A percentile compares a stretch with the other conserved stretches of the same genome.
Evolutionary conservation across 129 eudicot genomes (phyloP).

Genomic region (Flaveria brownii): DNA sequence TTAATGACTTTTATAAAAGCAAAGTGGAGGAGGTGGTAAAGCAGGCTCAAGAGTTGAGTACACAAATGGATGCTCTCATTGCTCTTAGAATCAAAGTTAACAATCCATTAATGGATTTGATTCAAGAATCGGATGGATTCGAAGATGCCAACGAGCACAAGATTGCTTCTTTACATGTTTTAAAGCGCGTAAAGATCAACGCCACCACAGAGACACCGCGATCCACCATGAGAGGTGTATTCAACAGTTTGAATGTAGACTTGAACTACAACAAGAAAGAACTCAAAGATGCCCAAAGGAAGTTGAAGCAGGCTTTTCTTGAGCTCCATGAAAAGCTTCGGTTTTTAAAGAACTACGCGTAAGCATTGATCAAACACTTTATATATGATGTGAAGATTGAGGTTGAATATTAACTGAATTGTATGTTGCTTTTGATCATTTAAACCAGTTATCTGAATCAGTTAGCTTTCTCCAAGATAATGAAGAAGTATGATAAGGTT

Average conservation of each 20-base stretch:
- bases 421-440: conserved; percentile 13
- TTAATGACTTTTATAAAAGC: conserved; percentile 40
- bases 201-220: conserved; percentile 53
- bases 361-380: conserved; percentile 6
- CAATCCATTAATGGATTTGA: conserved; percentile 35
- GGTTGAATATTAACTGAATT: not conserved
- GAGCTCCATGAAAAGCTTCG: conserved; percentile 63
- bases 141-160: conserved; percentile 13
- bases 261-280: conserved; percentile 46
- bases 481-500: conserved; percentile 75
- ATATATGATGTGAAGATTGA: not conserved
- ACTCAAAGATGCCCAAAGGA: conserved; percentile 44
- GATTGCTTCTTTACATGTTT: conserved; percentile 45
- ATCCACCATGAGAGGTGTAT: conserved; percentile 51
- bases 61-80: conserved; percentile 62
- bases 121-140: conserved; percentile 21
- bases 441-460: conserved; percentile 54
- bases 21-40: conserved; percentile 54
- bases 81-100: conserved; percentile 51
- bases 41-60: conserved; percentile 46
- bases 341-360: conserved; percentile 60
- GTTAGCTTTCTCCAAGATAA: conserved; percentile 56
- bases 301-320: conserved; percentile 52
- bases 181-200: conserved; percentile 57
- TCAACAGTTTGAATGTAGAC: conserved; percentile 36